phyloP scores from a whole-genome alignment of 2,329 filamentous ascomycete genomes.

The Colletotrichum orbiculare region DNA sequence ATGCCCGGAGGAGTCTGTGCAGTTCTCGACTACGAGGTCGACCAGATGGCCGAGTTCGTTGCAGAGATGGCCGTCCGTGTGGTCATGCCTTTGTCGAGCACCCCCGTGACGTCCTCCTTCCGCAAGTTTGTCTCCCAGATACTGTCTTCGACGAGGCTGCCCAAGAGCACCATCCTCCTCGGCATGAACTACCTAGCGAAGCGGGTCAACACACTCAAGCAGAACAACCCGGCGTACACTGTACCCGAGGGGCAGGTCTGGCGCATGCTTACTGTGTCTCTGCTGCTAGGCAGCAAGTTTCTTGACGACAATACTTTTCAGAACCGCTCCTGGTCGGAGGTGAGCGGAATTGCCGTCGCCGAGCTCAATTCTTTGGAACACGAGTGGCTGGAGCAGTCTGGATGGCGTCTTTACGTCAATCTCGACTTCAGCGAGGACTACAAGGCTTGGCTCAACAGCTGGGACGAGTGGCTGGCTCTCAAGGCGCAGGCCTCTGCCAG shows the following conservation, averaged over 20 bases:
- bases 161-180: slow-evolving; percentile 89
- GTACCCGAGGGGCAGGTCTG: slow-evolving; percentile 80
- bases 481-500: slow-evolving; percentile 59
- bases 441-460: slow-evolving; percentile 71
- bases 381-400: slow-evolving; percentile 86
- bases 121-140: slow-evolving; percentile 94
- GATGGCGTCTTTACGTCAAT: slow-evolving; percentile 89
- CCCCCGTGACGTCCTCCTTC: slow-evolving; percentile 74
- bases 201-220: slow-evolving; percentile 80
- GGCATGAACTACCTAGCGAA: slow-evolving; percentile 91
- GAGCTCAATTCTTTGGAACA: slow-evolving; percentile 89
- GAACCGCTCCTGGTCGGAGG: slow-evolving; percentile 96
- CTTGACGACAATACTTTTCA: slow-evolving; percentile 98
- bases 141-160: slow-evolving; percentile 87
- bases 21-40: slow-evolving; percentile 96
- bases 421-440: slow-evolving; percentile 80
- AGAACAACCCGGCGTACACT: slow-evolving; percentile 61
- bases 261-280: slow-evolving; percentile 85
- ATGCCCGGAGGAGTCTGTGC: slow-evolving; percentile 88
- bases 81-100: slow-evolving; percentile 58
- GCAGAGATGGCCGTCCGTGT: slow-evolving; percentile 82
- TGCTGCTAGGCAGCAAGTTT: slow-evolving; percentile 94
- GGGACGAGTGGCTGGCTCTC: slow-evolving; percentile 66
- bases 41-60: slow-evolving; percentile 95
- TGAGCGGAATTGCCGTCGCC: slow-evolving; percentile 86